These are phyloP conservation scores for Tardiomyces blankii DNA, from an alignment of 1,139 yeast genomes.

Conservation along the genomic window DNA sequence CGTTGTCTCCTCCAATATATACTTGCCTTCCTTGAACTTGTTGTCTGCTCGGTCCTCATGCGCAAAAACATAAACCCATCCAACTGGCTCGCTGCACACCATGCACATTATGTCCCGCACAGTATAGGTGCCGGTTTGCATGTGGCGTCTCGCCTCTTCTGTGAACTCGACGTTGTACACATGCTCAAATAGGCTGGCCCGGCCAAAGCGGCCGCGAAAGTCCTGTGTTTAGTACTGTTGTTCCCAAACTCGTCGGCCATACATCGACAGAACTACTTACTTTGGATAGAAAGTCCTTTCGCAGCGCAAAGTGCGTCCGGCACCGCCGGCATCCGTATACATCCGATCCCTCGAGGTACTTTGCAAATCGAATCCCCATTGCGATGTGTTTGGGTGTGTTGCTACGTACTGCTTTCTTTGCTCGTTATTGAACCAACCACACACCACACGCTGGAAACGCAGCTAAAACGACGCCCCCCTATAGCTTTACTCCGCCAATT, in stretches of 20 bases:
- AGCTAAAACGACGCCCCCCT: no score
- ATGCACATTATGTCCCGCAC: constrained; percentile 56
- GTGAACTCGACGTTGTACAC: constrained; percentile 26
- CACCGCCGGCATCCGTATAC: constrained; percentile 31
- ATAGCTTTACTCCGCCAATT: no score
- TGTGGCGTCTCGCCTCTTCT: constrained; percentile 29
- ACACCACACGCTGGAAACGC: no score
- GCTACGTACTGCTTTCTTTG: no score
- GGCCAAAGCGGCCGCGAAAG: constrained; percentile 10
- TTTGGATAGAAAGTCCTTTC: constrained; percentile 26
- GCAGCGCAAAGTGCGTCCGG: constrained; percentile 28
- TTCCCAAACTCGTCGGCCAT: no score
- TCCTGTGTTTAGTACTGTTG: constrained; percentile 7
- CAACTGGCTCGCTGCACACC: constrained; percentile 51
- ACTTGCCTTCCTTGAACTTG: constrained; percentile 64
- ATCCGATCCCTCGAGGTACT: constrained; percentile 15
- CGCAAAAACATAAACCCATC: constrained; percentile 65
- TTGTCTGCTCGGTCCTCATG: constrained; percentile 33
- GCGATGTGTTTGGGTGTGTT: no score
- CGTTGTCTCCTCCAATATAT: constrained; percentile 48
- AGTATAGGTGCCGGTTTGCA: constrained; percentile 64
- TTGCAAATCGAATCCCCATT: constrained; percentile 13
- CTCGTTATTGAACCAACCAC: no score
- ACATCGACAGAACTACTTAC: no score
- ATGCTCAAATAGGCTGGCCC: constrained; percentile 8